Base-by-base conservation (phyloP, 2,329 filamentous ascomycete genomes). In the Aspergillus nomiae region DNA sequence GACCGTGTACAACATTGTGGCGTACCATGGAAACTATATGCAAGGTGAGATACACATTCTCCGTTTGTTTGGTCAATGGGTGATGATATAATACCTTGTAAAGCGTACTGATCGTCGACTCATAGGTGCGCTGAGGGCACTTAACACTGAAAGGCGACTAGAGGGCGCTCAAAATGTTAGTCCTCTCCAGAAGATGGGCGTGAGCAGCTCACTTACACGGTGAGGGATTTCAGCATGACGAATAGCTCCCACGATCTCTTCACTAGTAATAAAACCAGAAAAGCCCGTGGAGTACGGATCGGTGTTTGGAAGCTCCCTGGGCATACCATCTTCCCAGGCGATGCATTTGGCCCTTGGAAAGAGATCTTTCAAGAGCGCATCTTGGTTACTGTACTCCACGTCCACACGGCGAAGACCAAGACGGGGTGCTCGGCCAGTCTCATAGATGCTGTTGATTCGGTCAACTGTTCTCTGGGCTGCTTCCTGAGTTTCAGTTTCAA, bases 291-390 rank as follows among this genome's bases (percentile, higher is more conserved):
- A 83, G 73, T 78, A 85, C 3, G 73, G 69, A 61, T 83, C 80
- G 5, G 65, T 72, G 14, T 77, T 79, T 4, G 70, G 72, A 59
- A 72, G 72, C 51, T 71, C 65, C 24, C 64, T 71, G 60, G 77
- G 78, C 51, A 69, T 71, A 32, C 73, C 80, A 36, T 72, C 70
- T 36, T 73, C 66, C 82, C 83, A 86, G 21, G 65, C 59, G 59
- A 85, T 73, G 65, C 82, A 82, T 71, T 84, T 85, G 21, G 84
- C 82, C 51, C 78, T 77, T 3, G 83, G 83, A 58, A 86, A 87
- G 12, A 86, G 64, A 43, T 82, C 80, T 55, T 76, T 75, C 72
- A 86, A 77, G n/a, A 87, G 72, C 46, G 78, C 80, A 56, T 81
- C 79, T 62, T 85, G 82, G 59, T 71, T 77, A 68, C 79, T 82